A percentile compares a stretch with the other conserved stretches of the same genome.
Evolutionary conservation across 2,329 filamentous ascomycete genomes (phyloP).

Genomic region (Tolypocladium sp.): DNA sequence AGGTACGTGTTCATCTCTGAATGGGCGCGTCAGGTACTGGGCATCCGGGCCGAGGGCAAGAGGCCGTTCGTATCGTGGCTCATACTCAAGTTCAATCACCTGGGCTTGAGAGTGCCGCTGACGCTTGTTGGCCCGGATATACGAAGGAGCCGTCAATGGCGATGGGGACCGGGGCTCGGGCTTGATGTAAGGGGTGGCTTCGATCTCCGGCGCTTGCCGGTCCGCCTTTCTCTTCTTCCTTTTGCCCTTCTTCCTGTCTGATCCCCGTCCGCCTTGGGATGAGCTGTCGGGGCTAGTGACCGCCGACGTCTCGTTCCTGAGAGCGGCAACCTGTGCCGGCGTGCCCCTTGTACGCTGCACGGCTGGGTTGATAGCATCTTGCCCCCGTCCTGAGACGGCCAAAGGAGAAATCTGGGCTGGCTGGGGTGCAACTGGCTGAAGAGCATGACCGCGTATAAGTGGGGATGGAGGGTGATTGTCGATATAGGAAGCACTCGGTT

Average conservation of each 20-base stretch:
- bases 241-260: constrained; percentile 40
- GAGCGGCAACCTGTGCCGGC: constrained; percentile 45
- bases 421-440: constrained; percentile 65
- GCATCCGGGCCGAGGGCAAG: constrained; percentile 24
- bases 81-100: constrained; percentile 19
- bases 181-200: constrained; percentile 49
- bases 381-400: constrained; percentile 34
- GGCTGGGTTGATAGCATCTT: neutral
- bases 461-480: constrained; percentile 40
- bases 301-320: constrained; percentile 39
- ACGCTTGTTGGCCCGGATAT: constrained; percentile 47
- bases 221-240: constrained; percentile 47
- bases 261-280: constrained; percentile 38
- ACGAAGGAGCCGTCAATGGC: constrained; percentile 43
- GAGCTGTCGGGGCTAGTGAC: constrained; percentile 53
- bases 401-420: constrained; percentile 60
- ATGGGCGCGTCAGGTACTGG: constrained; percentile 17
- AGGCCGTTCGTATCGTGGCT: constrained; percentile 34
- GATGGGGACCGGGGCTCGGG: constrained; percentile 56
- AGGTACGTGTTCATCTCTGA: constrained; percentile 20
- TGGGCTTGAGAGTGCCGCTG: constrained; percentile 38
- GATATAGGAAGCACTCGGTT: constrained; percentile 13
- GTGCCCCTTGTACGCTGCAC: constrained; percentile 12
- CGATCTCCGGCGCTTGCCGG: constrained; percentile 35
- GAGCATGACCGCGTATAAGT: constrained; percentile 64